phyloP scores from a whole-genome alignment of 2,329 filamentous ascomycete species.

The Monilinia polystroma region DNA sequence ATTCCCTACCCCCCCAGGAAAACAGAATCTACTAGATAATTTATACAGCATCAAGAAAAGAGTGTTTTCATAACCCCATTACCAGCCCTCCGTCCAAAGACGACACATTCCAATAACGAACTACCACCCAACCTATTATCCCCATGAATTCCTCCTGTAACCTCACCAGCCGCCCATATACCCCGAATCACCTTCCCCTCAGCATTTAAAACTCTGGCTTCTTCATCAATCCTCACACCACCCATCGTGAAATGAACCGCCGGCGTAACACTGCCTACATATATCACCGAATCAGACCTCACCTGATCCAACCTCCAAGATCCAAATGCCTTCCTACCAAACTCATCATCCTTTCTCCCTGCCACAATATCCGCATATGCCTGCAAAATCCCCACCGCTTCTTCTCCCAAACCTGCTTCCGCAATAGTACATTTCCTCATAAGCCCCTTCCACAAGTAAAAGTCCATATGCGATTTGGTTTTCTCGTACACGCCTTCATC shows the following conservation, averaged over 20 bases:
- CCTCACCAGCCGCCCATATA: conserved; percentile 62
- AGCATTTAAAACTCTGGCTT: conserved; percentile 50
- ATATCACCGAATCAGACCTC: conserved; percentile 53
- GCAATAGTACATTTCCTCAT: conserved; percentile 55
- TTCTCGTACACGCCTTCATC: conserved; percentile 57
- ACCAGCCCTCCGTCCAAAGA: conserved; percentile 61
- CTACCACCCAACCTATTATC: conserved; percentile 62
- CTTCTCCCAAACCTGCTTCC: conserved; percentile 45
- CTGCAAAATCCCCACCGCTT: conserved; percentile 46
- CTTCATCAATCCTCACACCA: conserved; percentile 56
- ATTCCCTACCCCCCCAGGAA: background rate
- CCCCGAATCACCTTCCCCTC: conserved; percentile 50
- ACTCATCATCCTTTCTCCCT: conserved; percentile 44
- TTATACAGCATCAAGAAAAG: background rate
- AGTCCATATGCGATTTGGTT: conserved; percentile 56
- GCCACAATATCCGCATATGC: conserved; percentile 50
- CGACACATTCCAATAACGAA: conserved; percentile 61
- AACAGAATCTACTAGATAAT: background rate
- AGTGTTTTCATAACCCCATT: conserved; percentile 25
- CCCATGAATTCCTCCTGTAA: conserved; percentile 63
- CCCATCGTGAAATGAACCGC: conserved; percentile 69
- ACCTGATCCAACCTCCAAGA: conserved; percentile 55
- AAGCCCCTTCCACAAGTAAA: conserved; percentile 63
- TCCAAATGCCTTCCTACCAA: conserved; percentile 54
- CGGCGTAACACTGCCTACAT: conserved; percentile 59